Percentiles rank a stretch among this genome's conserved stretches.
Evolutionary conservation across 2,329 filamentous ascomycete species (phyloP).

Genomic region (Colletotrichum eleusines): DNA sequence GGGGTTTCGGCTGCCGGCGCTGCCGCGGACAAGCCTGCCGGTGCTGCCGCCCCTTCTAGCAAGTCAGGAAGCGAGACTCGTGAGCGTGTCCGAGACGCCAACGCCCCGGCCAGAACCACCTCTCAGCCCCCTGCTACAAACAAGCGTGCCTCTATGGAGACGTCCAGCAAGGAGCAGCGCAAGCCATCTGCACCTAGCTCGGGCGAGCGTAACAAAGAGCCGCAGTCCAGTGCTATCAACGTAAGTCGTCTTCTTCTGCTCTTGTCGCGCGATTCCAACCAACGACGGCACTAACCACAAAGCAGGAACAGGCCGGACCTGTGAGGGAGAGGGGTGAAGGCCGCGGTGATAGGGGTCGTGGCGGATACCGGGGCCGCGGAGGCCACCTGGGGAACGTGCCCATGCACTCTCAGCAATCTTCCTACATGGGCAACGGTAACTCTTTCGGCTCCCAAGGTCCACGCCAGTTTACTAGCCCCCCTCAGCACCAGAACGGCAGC

Average conservation of each 20-base stretch:
- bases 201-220: conserved; percentile 52
- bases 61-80: conserved; percentile 51
- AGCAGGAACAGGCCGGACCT: conserved; percentile 46
- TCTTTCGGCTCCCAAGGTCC: conserved; percentile 47
- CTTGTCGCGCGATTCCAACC: conserved; percentile 31
- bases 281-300: conserved; percentile 39
- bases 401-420: conserved; percentile 54
- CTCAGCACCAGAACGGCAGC: conserved; percentile 53
- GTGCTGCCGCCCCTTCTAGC: conserved; percentile 48
- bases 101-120: conserved; percentile 51
- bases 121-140: conserved; percentile 51
- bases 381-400: conserved; percentile 51
- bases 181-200: conserved; percentile 54
- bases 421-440: conserved; percentile 50
- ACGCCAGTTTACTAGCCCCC: conserved; percentile 58
- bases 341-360: conserved; percentile 57
- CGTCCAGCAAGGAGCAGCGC: conserved; percentile 58
- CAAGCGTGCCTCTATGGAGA: conserved; percentile 62
- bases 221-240: conserved; percentile 28
- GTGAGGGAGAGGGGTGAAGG: conserved; percentile 49
- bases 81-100: conserved; percentile 54
- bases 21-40: conserved; percentile 53
- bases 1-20: conserved; percentile 45
- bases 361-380: conserved; percentile 60
- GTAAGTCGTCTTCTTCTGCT: conserved; percentile 14